A percentile compares a stretch with the other conserved stretches of the same genome.
These are phyloP conservation scores for Leishmania amazonensis DNA, from an alignment of 208 protist species.

Conservation along the genomic window DNA sequence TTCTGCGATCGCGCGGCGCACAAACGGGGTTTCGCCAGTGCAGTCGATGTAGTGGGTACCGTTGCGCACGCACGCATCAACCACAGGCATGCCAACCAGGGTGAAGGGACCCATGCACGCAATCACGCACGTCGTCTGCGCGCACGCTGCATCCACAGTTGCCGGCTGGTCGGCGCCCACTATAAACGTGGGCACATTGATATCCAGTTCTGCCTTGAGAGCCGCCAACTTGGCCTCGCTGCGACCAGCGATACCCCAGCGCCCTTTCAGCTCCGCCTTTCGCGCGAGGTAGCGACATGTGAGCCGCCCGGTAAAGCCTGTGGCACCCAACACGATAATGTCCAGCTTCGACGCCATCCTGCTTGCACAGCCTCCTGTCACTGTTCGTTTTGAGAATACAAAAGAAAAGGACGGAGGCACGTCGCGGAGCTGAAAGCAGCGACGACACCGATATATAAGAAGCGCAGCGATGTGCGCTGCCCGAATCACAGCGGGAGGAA, in stretches of 20 bases:
- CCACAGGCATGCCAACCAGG: slow-evolving; percentile 78
- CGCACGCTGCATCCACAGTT: slow-evolving; percentile 59
- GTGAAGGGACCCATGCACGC: slow-evolving; percentile 85
- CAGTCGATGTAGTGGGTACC: slow-evolving; percentile 91
- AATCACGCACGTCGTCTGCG: slow-evolving; percentile 60
- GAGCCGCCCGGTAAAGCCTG: slow-evolving; percentile 84
- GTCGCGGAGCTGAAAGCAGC: neutral
- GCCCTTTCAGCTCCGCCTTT: slow-evolving; percentile 14
- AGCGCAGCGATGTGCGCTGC: neutral
- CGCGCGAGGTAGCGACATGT: slow-evolving; percentile 71
- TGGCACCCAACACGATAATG: slow-evolving; percentile 84
- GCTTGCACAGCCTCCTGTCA: neutral
- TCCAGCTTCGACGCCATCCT: slow-evolving; percentile 47
- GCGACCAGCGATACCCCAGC: slow-evolving; percentile 84
- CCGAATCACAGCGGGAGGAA: neutral
- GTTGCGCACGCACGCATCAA: slow-evolving; percentile 84
- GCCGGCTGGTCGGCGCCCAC: slow-evolving; percentile 48
- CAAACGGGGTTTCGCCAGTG: slow-evolving; percentile 89
- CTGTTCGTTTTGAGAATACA: neutral
- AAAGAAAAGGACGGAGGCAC: neutral
- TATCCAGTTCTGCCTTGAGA: slow-evolving; percentile 55
- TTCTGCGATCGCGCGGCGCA: slow-evolving; percentile 63
- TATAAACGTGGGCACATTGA: slow-evolving; percentile 44
- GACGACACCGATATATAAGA: neutral
- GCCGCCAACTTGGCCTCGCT: slow-evolving; percentile 59